Evolutionary conservation across 192 early-diverging fungal species (phyloP).

Genomic region (Gigaspora rosea): DNA sequence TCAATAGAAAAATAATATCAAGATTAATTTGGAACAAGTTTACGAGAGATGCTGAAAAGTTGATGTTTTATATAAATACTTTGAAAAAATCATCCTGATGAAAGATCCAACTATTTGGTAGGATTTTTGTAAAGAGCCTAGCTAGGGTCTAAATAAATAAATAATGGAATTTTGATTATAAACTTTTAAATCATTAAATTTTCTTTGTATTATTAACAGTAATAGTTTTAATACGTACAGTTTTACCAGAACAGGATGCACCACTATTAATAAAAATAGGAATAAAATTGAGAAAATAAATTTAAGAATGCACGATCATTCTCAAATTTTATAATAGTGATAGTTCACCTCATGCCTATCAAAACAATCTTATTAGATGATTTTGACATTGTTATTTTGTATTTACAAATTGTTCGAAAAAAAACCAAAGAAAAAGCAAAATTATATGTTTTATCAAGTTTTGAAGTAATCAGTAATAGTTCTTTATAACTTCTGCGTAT

Average conservation of each 20-base stretch:
- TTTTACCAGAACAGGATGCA: conserved; percentile 74
- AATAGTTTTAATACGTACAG: conserved; percentile 40
- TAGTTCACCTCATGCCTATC: conserved; percentile 16
- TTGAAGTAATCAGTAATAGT: too few species aligned
- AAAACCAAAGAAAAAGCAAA: too few species aligned
- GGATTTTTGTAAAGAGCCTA: conserved; percentile 54
- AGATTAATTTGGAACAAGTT: background rate
- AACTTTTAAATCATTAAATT: background rate
- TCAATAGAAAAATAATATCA: background rate
- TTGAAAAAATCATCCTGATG: conserved; percentile 82
- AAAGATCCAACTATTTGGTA: conserved; percentile 60
- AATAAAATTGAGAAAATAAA: conserved; percentile 31
- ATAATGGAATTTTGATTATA: background rate
- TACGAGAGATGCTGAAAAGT: background rate
- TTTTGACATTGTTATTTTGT: background rate
- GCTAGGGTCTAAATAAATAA: conserved; percentile 55
- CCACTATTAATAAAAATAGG: conserved; percentile 51
- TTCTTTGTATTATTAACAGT: background rate
- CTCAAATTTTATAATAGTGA: background rate
- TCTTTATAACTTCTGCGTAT: too few species aligned
- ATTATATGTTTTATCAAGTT: too few species aligned
- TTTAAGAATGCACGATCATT: background rate
- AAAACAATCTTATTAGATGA: conserved; percentile 4
- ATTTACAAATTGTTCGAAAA: too few species aligned
- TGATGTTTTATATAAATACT: conserved; percentile 16